phyloP scores from a whole-genome alignment of 176 grass and related monocot species.

The Paspalum notatum region DNA sequence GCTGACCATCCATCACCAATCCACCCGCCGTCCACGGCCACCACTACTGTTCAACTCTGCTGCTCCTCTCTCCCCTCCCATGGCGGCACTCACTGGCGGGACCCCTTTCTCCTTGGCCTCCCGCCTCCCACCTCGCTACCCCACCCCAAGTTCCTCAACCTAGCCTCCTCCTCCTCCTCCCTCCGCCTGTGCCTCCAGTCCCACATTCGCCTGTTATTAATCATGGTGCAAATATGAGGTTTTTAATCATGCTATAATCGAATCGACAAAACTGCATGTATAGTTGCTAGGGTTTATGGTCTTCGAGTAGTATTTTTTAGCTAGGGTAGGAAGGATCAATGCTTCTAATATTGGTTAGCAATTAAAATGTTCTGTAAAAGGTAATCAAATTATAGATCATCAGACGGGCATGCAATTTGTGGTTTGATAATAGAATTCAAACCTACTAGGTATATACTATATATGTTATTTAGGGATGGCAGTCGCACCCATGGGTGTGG shows the following conservation, averaged over 20 bases:
- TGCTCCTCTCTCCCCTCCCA: neutral
- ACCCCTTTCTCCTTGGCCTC: neutral
- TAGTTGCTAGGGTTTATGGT: neutral
- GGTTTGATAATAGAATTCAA: no score
- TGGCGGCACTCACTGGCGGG: slow-evolving; percentile 42
- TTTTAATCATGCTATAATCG: neutral
- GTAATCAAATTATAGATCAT: neutral
- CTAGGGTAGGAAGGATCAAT: neutral
- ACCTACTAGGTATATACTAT: no score
- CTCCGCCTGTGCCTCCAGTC: neutral
- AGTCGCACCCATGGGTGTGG: no score
- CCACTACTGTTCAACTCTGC: neutral
- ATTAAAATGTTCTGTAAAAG: neutral
- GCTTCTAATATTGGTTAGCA: neutral
- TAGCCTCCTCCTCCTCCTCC: neutral
- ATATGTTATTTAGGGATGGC: no score
- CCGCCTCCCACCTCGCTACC: neutral
- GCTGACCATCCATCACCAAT: no score
- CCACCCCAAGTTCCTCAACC: neutral
- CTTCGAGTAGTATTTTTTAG: neutral
- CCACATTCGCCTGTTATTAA: neutral
- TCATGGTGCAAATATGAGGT: neutral
- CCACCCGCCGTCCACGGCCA: no score
- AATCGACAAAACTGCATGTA: neutral
- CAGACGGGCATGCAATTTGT: neutral